These are phyloP conservation scores for Plasmodium knowlesi DNA, from an alignment of 169 alveolate species.

Conservation along the genomic window DNA sequence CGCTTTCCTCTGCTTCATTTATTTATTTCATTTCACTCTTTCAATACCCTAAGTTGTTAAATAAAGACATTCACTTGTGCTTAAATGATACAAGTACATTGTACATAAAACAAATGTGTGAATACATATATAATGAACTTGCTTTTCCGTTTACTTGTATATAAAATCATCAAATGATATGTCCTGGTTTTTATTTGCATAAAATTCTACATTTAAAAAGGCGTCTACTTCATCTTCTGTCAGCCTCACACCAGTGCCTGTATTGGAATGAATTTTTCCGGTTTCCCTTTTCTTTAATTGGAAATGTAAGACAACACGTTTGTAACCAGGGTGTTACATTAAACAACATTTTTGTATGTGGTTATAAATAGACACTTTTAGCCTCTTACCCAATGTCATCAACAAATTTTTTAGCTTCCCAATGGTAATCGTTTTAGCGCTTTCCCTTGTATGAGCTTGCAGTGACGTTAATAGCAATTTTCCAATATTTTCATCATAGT, in stretches of 20 bases:
- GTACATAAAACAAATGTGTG: neutral
- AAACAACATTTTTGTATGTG: neutral
- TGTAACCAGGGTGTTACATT: neutral
- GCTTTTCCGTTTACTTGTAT: constrained; percentile 59
- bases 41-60: constrained; percentile 39
- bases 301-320: neutral
- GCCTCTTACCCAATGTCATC: constrained; percentile 63
- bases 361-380: neutral
- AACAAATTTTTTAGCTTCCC: constrained; percentile 39
- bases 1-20: neutral
- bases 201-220: constrained; percentile 66
- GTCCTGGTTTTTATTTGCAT: constrained; percentile 41
- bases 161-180: constrained; percentile 68
- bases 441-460: constrained; percentile 54
- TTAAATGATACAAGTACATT: constrained; percentile 8
- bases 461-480: constrained; percentile 40
- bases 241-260: constrained; percentile 53
- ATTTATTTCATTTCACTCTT: constrained; percentile 52
- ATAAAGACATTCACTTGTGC: neutral
- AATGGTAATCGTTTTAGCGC: constrained; percentile 31
- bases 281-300: constrained; percentile 6
- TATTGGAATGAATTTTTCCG: constrained; percentile 9
- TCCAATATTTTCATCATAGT: constrained; percentile 71
- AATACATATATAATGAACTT: neutral
- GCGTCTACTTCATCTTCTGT: constrained; percentile 75